Evolutionary conservation across 306 rosid genomes (phyloP).

Genomic region (Medicago lupulina): DNA sequence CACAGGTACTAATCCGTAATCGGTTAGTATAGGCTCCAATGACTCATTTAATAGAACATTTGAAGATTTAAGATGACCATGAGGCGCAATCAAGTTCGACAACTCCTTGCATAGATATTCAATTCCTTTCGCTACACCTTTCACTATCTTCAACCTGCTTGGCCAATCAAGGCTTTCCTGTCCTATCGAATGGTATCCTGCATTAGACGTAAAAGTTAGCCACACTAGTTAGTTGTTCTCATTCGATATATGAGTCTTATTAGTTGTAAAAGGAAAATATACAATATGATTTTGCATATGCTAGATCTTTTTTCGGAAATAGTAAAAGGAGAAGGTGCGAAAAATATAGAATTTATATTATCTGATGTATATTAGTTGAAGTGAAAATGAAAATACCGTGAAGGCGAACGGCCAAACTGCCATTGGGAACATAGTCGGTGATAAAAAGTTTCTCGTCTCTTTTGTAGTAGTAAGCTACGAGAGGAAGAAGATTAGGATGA

Average conservation of each 20-base stretch:
- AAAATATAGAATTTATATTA: background rate
- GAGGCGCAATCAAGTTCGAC: constrained; percentile 66
- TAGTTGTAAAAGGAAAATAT: background rate
- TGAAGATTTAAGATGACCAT: constrained; percentile 86
- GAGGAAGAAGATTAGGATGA: constrained; percentile 82
- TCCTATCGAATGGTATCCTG: constrained; percentile 49
- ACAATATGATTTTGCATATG: background rate
- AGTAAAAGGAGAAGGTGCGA: background rate
- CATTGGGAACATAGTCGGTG: constrained; percentile 54
- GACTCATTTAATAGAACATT: constrained; percentile 69
- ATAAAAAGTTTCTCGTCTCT: constrained; percentile 88
- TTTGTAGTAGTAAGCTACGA: constrained; percentile 78
- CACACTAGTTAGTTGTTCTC: background rate
- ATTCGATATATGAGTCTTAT: background rate
- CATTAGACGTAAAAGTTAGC: background rate
- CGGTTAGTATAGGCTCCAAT: constrained; percentile 65
- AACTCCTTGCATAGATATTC: constrained; percentile 65
- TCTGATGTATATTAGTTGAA: background rate
- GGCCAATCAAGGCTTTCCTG: constrained; percentile 70
- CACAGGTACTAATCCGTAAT: constrained; percentile 79
- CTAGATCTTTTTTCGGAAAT: background rate
- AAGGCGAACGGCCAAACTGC: constrained; percentile 79
- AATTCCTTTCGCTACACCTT: constrained; percentile 74
- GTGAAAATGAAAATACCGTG: constrained; percentile 61
- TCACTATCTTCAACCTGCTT: constrained; percentile 67